Base-by-base conservation (phyloP, 2,329 filamentous ascomycete genomes). In the Coniochaeta sp. region DNA sequence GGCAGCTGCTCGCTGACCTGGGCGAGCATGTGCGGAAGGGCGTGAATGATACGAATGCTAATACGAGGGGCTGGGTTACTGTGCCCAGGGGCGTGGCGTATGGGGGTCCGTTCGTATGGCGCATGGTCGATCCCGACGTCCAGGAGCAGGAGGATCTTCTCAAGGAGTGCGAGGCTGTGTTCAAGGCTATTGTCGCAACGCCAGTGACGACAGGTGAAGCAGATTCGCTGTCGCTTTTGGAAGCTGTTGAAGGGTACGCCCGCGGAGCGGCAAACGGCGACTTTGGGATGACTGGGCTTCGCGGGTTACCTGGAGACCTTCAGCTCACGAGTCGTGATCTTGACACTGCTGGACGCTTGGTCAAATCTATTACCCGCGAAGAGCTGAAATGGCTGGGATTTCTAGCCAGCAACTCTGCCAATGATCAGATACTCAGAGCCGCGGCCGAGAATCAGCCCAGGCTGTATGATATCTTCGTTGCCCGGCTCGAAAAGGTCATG, bases 341-440 rank as follows among this genome's bases (percentile, higher is more conserved):
- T 12, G n/a, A 19, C 31, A 22, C 4, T 2, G 19, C 22, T 26
- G 47, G 22, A 31, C 47, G 24, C 12, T 57, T 57, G 14, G 57
- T 52, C 7, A 60, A 64, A 7, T 60, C 60, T 1, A 34, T 73
- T 16, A 63, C 64, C 50, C 62, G 65, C 33, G 61, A 66, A 8
- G 74, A 75, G 36, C 59, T 72, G n/a, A 59, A 65, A 22, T 74
- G 72, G 71, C 63, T 76, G 40, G 63, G 66, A 57, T 71, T 71
- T 7, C 60, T 75, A 22, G 66, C 69, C 22, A 66, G 64, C 19
- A 64, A 66, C 28, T 68, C 67, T 34, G 67, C 68, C 59, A 71
- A 67, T 44, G 58, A 61, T 24, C 58, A 40, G n/a, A 68, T 70
- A 63, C 58, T 66, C 26, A 34, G 52, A 47, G 59, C 62, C 17